Evolutionary conservation across 768 basidiomycete species (phyloP), one percentile per base, ranked within the genome.

Genomic region (Asterophora parasitica): DNA sequence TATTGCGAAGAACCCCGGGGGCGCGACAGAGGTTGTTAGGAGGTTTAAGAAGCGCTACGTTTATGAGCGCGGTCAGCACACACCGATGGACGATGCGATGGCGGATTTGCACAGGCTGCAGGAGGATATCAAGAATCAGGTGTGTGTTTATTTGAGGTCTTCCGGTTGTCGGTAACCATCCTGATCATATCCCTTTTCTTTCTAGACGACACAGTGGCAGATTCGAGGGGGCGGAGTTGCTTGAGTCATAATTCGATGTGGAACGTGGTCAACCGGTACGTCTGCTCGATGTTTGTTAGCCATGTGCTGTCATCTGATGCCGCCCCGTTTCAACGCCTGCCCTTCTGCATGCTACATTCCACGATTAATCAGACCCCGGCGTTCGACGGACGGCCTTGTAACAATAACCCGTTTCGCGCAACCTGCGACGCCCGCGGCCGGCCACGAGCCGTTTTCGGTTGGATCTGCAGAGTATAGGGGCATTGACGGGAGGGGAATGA

Each of bases 11-110:
- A 54, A 61, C 20, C 42, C 67, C 7, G 36, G 46, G n/a, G 63
- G 59, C 6, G 69, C 71, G 4, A 55, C 56, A 13, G 58, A 63
- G 39, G 64, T 74, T 7, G 62, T 58, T 39, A 33, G 34, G 30
- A 62, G 65, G 39, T 37, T 57, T 51, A 15, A 49, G 44, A 30
- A 42, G 1, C 46, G 57, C 9, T 54, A 55, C 27, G 17, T 42
- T 12, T 67, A 71, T 44, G 49, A 32, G 7, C 51, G 36, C 4
- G 65, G 68, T 15, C 48, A 59, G 7, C 49, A 59, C 34, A 5
- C 4, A 13, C 13, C 42, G 9, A 39, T 54, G 10, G 58, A 60
- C 26, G 36, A 10, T 10, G 42, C 42, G 42, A 38, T 50, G 6
- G 15, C 12, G 5, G 23, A 31, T 36, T 27, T 54, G 13, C 42